Base-by-base conservation (phyloP, 2,329 filamentous ascomycete species). In the Fusarium irregulare region DNA sequence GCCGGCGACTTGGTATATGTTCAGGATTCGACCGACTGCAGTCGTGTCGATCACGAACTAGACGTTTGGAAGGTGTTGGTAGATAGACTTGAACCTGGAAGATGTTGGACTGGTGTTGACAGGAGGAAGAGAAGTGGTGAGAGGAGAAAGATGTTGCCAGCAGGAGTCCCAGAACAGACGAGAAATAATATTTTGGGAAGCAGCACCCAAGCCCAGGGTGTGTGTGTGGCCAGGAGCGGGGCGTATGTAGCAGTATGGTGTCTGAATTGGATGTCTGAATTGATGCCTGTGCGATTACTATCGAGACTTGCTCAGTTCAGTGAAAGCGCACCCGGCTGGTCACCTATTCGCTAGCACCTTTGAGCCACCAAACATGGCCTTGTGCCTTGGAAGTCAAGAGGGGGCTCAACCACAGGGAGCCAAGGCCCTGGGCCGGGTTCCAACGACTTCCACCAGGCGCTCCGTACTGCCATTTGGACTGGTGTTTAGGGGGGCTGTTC, bases 141-240 rank as follows among this genome's bases (percentile, higher is more conserved):
- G 73, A 73, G 66, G 68, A 63, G 62, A 69, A 64, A 72, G 59
- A 64, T 53, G 62, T 55, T 64, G 67, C 67, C 67, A 74, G 66
- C 54, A 66, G 75, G 68, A 62, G 71, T 72, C 69, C 64, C 67
- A 76, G 70, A 76, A 72, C 67, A 70, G 68, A 76, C 72, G 77
- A 79, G 78, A 79, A 80, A 80, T 79, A 80, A 78, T 80, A 80
- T 80, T 80, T 80, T 79, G 77, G 78, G 78, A 76, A 71, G 69
- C 45, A 77, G 70, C 72, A 76, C 67, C 71, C 68, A 68, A 68
- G 71, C 62, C 49, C 69, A 61, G 72, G 73, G 72, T 64, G 74
- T 73, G 75, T 70, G 76, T 76, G 71, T 76, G 75, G 61, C 41
- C 73, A 70, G 51, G 72, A 71, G 74, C 69, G 75, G 70, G 77